phyloP scores from a whole-genome alignment of 371 early-diverging fungal genomes.

The Rhizopus microsporus region DNA sequence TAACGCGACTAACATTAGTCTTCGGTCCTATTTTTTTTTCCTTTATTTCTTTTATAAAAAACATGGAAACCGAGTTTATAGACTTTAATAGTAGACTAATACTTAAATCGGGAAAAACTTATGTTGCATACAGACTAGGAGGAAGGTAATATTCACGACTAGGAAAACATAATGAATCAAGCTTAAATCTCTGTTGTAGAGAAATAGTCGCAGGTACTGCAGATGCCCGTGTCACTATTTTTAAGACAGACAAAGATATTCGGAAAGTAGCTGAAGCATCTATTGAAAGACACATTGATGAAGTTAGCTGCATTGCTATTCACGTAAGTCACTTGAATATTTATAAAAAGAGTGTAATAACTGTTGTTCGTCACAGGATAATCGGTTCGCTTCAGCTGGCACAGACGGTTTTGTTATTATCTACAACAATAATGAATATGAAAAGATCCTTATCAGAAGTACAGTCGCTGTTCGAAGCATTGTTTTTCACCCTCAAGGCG shows the following conservation, averaged over 20 bases:
- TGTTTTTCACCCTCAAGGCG: conserved; percentile 31
- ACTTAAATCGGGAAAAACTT: conserved; percentile 9
- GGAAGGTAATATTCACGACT: conserved; percentile 21
- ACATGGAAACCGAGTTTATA: conserved; percentile 2
- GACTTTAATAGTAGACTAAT: not conserved
- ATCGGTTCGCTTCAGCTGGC: conserved; percentile 34
- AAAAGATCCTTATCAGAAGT: conserved; percentile 39
- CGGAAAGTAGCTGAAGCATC: conserved; percentile 12
- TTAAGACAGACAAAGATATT: conserved; percentile 15
- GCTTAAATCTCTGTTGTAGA: conserved; percentile 9
- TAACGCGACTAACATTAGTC: not conserved
- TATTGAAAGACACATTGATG: conserved; percentile 21
- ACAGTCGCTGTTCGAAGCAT: conserved; percentile 37
- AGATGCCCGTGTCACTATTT: conserved; percentile 20
- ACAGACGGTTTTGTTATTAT: conserved; percentile 41
- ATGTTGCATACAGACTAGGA: conserved; percentile 16
- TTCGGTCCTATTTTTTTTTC: not conserved
- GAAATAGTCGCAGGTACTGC: conserved; percentile 24
- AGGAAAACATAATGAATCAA: not conserved
- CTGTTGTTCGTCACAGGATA: conserved; percentile 7
- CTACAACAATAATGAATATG: conserved; percentile 25
- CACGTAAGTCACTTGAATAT: conserved; percentile 8
- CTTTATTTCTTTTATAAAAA: not conserved
- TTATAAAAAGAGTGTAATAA: not conserved
- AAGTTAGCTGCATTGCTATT: conserved; percentile 20